Conservation (phyloP, 129 eudicot species). For the Flaveria ramosissima region DNA sequence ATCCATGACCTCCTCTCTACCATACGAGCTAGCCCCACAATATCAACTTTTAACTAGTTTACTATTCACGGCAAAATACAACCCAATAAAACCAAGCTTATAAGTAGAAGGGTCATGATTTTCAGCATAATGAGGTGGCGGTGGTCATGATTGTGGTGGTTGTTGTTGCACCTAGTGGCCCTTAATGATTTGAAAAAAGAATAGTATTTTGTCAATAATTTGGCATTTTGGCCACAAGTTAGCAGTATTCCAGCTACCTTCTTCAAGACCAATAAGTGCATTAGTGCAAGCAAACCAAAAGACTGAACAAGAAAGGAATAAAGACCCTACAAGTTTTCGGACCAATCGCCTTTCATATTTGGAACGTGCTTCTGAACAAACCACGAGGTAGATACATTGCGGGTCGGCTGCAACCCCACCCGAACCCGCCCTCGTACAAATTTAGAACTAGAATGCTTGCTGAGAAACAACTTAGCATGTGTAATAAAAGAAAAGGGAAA, state of each 20-base stretch:
- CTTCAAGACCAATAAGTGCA: slow-evolving; percentile 34
- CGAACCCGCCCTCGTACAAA: background rate
- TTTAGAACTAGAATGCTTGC: slow-evolving; percentile 12
- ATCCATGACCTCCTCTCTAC: no score
- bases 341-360: slow-evolving; percentile 30
- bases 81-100: no score
- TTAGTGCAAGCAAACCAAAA: slow-evolving; percentile 18
- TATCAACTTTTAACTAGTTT: no score
- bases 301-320: slow-evolving; percentile 11
- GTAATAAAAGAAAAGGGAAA: background rate
- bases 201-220: slow-evolving; percentile 26
- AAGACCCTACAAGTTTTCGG: slow-evolving; percentile 41
- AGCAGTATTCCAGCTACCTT: slow-evolving; percentile 56
- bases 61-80: no score
- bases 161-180: slow-evolving; percentile 15
- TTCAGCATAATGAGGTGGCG: slow-evolving; percentile 3
- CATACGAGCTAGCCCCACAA: no score
- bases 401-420: background rate
- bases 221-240: slow-evolving; percentile 36
- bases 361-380: slow-evolving; percentile 9
- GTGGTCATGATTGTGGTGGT: background rate
- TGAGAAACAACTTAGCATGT: slow-evolving; percentile 19
- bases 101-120: no score
- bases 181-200: slow-evolving; percentile 19
- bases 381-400: slow-evolving; percentile 14